Evolutionary conservation across 176 grass and related monocot genomes (phyloP), one percentile per base, ranked within the genome.

Genomic region (Elaeis guineensis): DNA sequence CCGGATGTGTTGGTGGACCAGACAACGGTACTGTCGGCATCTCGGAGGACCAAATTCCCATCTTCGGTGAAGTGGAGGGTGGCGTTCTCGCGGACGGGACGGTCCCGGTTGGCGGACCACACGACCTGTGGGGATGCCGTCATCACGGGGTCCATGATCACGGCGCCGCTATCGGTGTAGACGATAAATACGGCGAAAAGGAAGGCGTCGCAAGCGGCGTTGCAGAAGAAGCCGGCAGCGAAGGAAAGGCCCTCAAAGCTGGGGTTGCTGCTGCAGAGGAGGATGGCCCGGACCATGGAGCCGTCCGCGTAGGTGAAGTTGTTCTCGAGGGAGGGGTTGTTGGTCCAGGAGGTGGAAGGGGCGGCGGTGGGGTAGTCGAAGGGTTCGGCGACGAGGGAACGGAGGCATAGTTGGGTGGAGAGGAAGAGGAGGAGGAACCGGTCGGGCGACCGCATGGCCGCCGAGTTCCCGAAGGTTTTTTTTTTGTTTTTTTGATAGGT

Each of bases 71-170:
- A 49, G 44, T 82, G 51, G 17, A 82, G 25, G 8, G 79, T 61
- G 25, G 78, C 82, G 63, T 86, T 86, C 57, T 79, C 78, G 28
- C 67, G 52, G 29, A 86, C 75, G 9, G 52, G 75, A 21, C 1
- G 68, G 49, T 69, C 16, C 53, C 71, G 74, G 61, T 90, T 86
- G 54, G 86, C 86, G 16, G 80, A 26, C 86, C 86, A 89, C 51
- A 89, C 28, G 9, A 84, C 70, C 65, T 71, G 69, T 6, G 77
- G 73, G 16, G 16, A 1, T 5, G 51, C 64, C 0, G 2, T 1
- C 22, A 17, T 28, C 62, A 50, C 23, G 1, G 55, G 65, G 61
- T 18, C 39, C 26, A 17, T 16, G 28, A 49, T 19, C 21, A 44
- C 12, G 18, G 19, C 65, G 52, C 53, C 59, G 69, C 21, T 23